Conservation (phyloP, 2,329 filamentous ascomycete species). For the Neonectria ditissima region DNA sequence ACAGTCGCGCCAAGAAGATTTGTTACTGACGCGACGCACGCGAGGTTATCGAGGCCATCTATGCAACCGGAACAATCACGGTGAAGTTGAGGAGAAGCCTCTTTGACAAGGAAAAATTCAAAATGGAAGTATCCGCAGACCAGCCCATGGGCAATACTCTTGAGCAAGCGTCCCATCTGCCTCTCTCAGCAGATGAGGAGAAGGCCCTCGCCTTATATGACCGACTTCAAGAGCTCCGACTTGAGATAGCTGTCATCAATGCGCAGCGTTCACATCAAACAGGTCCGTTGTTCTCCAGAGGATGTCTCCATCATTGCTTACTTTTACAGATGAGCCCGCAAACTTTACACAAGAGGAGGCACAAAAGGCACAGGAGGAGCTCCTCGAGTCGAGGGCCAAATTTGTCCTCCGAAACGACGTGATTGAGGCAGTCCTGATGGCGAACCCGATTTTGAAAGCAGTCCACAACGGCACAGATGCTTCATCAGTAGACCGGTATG, state of each 20-base stretch:
- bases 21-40: conserved; percentile 11
- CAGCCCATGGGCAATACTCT: conserved; percentile 42
- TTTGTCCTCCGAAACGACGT: conserved; percentile 78
- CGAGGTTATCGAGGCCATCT: conserved; percentile 4
- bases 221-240: conserved; percentile 74
- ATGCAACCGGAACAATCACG: background rate
- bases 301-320: conserved; percentile 26
- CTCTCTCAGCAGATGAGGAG: conserved; percentile 74
- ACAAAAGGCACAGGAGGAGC: conserved; percentile 70
- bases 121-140: conserved; percentile 47
- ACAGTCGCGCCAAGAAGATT: conserved; percentile 6
- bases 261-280: conserved; percentile 56
- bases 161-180: conserved; percentile 56
- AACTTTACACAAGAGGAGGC: conserved; percentile 62
- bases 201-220: conserved; percentile 78
- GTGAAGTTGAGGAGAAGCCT: background rate
- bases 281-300: conserved; percentile 45
- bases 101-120: background rate
- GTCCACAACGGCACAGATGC: conserved; percentile 76
- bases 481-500: conserved; percentile 76
- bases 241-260: conserved; percentile 77
- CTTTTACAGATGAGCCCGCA: conserved; percentile 35
- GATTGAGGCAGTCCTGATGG: conserved; percentile 75
- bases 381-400: conserved; percentile 76
- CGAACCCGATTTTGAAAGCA: conserved; percentile 81